Evolutionary conservation across 495 filamentous ascomycete genomes (phyloP).

Genomic region (Xylaria castorea): DNA sequence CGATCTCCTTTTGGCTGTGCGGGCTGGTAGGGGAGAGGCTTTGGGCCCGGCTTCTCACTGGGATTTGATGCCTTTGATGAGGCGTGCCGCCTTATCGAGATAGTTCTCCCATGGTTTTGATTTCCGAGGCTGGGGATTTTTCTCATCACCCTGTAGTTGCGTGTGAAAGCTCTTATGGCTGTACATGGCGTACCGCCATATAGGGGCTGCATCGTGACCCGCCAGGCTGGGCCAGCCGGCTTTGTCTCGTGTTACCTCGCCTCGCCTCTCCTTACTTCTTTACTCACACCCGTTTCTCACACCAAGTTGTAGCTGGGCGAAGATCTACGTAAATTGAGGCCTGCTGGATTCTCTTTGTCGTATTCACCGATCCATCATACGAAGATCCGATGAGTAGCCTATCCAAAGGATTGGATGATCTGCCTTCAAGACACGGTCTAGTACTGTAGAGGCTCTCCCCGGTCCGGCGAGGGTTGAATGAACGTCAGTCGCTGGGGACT

Average conservation of each 20-base stretch:
- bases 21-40: constrained; percentile 23
- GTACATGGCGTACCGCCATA: constrained; percentile 17
- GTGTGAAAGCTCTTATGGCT: constrained; percentile 25
- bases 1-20: constrained; percentile 16
- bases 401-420: neutral
- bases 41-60: neutral
- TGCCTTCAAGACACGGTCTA: neutral
- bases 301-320: neutral
- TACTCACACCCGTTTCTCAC: neutral
- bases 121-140: neutral
- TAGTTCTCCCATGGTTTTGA: neutral
- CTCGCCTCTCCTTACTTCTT: neutral
- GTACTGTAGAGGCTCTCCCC: neutral
- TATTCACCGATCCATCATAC: constrained; percentile 20
- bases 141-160: constrained; percentile 8
- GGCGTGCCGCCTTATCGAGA: constrained; percentile 14
- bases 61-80: constrained; percentile 7
- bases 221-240: constrained; percentile 13
- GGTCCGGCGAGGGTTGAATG: neutral
- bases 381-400: neutral
- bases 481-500: neutral
- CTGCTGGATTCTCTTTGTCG: neutral
- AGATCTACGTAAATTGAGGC: neutral
- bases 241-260: neutral
- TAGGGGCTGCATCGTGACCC: constrained; percentile 33